Base-by-base conservation (phyloP, 306 rosid species). In the Pterocarpus macrocarpus region DNA sequence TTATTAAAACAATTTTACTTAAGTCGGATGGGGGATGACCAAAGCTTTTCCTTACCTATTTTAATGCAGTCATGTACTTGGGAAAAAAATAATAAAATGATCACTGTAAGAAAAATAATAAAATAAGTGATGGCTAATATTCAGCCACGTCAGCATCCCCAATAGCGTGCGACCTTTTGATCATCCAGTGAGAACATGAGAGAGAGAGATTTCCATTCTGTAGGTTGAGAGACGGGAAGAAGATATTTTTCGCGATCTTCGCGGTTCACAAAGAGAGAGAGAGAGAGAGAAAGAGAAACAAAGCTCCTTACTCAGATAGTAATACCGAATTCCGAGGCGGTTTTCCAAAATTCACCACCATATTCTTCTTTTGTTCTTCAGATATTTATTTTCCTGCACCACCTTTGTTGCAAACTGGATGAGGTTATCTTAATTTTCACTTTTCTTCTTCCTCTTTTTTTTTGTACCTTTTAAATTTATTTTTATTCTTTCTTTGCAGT, bases 151-250 rank as follows among this genome's bases (percentile, higher is more conserved):
- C 85, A 73, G 4, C 50, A 1, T 1, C 2, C 2, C 73, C 85
- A 87, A 81, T 81, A 82, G 59, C 87, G 39, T 63, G 80, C 79
- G 2, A 16, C 83, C 87, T 84, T 82, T 82, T 58, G 90, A 91
- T 28, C 4, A 86, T 33, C 13, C 36, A 41, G 70, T 3, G 39
- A 47, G 15, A 47, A 47, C 0, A 9, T 1, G 53, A 47, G 53
- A 2, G 52, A 59, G 70, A 43, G 22, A 32, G 79, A 74, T 57
- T 79, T 44, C 33, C 36, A 28, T 10, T 10, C 55, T 50, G 39
- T 3, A 39, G 43, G 16, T 10, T 10, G 5, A 13, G 57, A 50
- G 3, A 2, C 1, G 16, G 4, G 2, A 2, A 11, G 64, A 55
- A 82, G 88, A 89, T 86, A 86, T 84, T 84, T 88, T 81, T 30